Evolutionary conservation across 371 early-diverging fungal species (phyloP).

Genomic region (Paraphysoderma sedebokerense): DNA sequence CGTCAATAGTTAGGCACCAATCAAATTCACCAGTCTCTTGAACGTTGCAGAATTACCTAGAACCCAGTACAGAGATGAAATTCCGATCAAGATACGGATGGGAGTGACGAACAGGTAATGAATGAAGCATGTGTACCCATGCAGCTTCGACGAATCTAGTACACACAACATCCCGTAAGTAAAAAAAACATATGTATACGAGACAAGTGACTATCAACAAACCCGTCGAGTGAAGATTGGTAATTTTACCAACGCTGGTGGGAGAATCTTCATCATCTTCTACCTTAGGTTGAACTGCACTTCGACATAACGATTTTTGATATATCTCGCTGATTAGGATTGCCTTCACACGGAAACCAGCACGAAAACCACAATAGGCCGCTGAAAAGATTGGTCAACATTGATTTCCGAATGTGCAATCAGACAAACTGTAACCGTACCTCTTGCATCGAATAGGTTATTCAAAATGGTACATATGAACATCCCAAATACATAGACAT

Average conservation of each 20-base stretch:
- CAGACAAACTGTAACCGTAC: too few relatives aligned
- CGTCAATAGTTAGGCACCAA: too few relatives aligned
- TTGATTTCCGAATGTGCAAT: too few relatives aligned
- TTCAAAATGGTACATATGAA: constrained; percentile 1
- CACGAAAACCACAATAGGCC: neutral
- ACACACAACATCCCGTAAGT: too few relatives aligned
- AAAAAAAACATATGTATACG: too few relatives aligned
- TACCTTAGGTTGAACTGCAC: too few relatives aligned
- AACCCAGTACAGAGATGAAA: neutral
- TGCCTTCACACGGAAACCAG: neutral
- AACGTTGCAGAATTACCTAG: too few relatives aligned
- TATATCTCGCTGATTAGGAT: neutral
- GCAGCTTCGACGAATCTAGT: too few relatives aligned
- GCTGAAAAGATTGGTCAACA: too few relatives aligned
- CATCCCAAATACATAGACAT: neutral
- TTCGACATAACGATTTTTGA: neutral
- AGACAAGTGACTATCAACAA: too few relatives aligned
- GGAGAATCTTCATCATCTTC: too few relatives aligned
- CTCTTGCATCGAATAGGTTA: constrained; percentile 1
- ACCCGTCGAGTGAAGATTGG: neutral
- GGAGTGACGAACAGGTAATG: neutral
- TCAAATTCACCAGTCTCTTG: too few relatives aligned
- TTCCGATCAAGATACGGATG: neutral
- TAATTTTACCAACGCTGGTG: neutral
- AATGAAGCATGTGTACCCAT: neutral